Percentiles rank a stretch among this genome's conserved stretches.
phyloP scores from a whole-genome alignment of 2,329 filamentous ascomycete species.

The Fusarium xylarioides region DNA sequence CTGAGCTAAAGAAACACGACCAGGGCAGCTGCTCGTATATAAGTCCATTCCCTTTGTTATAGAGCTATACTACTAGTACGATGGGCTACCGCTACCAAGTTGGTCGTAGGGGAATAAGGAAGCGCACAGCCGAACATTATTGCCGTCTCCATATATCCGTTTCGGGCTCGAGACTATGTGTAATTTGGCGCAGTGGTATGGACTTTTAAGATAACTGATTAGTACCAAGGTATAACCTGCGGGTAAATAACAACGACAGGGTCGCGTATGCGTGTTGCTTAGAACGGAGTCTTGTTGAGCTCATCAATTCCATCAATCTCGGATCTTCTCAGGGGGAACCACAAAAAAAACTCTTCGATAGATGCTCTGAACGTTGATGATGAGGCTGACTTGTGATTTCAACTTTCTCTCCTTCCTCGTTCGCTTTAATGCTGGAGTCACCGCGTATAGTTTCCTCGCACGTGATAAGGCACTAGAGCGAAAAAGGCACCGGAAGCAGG shows the following conservation, averaged over 20 bases:
- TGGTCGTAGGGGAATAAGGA: constrained; percentile 5
- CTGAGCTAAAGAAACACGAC: not conserved
- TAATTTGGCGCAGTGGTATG: constrained; percentile 16
- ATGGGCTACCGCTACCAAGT: not conserved
- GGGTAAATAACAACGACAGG: constrained; percentile 25
- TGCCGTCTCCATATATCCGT: constrained; percentile 27
- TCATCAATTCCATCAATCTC: constrained; percentile 28
- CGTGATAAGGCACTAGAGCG: constrained; percentile 31
- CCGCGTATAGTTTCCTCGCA: constrained; percentile 26
- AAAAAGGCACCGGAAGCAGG: constrained; percentile 11
- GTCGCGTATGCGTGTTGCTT: constrained; percentile 21
- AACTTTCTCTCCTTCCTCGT: constrained; percentile 29
- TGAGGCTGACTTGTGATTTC: not conserved
- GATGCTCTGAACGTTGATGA: not conserved
- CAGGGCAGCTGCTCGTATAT: constrained; percentile 10
- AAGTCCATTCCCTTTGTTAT: constrained; percentile 1
- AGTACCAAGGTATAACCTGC: constrained; percentile 13
- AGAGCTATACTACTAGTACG: not conserved
- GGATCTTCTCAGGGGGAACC: constrained; percentile 29
- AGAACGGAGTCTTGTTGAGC: constrained; percentile 6
- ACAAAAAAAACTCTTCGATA: constrained; percentile 23
- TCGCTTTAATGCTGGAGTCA: constrained; percentile 20
- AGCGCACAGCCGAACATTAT: constrained; percentile 7
- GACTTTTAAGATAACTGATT: constrained; percentile 18
- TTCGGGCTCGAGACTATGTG: constrained; percentile 21